Conservation (phyloP, 2,329 filamentous ascomycete genomes). For the Septoria linicola region DNA sequence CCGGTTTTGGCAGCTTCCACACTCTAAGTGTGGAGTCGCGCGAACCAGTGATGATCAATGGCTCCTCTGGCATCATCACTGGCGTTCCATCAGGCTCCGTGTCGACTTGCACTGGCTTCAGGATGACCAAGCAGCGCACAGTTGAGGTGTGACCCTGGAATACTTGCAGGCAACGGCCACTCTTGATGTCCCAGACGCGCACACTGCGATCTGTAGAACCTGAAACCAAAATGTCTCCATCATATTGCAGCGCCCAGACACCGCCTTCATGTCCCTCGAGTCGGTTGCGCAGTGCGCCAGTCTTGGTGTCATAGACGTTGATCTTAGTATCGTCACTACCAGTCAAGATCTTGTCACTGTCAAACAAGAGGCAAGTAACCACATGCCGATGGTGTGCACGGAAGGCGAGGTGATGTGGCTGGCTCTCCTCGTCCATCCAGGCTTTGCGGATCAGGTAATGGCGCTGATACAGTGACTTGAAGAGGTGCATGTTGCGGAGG, state of each 20-base stretch:
- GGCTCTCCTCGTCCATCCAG: constrained; percentile 81
- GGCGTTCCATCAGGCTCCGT: constrained; percentile 67
- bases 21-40: constrained; percentile 91
- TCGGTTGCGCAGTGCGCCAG: constrained; percentile 76
- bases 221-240: constrained; percentile 91
- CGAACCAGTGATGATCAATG: constrained; percentile 94
- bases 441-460: constrained; percentile 86
- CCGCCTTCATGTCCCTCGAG: constrained; percentile 94
- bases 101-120: constrained; percentile 80
- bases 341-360: constrained; percentile 96
- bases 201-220: constrained; percentile 95
- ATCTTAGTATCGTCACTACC: constrained; percentile 97
- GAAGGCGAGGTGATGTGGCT: constrained; percentile 90
- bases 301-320: constrained; percentile 96
- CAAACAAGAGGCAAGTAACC: constrained; percentile 96
- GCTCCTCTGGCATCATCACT: constrained; percentile 89
- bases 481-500: constrained; percentile 82
- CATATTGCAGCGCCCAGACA: constrained; percentile 95
- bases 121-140: constrained; percentile 89
- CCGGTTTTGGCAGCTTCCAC: constrained; percentile 84
- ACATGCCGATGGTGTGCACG: constrained; percentile 95
- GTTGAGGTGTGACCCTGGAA: constrained; percentile 98
- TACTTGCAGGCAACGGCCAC: constrained; percentile 86
- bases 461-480: constrained; percentile 92
- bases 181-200: constrained; percentile 98